These are phyloP conservation scores for Penicillium sp. DNA, from an alignment of 2,329 filamentous ascomycete genomes.

Conservation along the genomic window DNA sequence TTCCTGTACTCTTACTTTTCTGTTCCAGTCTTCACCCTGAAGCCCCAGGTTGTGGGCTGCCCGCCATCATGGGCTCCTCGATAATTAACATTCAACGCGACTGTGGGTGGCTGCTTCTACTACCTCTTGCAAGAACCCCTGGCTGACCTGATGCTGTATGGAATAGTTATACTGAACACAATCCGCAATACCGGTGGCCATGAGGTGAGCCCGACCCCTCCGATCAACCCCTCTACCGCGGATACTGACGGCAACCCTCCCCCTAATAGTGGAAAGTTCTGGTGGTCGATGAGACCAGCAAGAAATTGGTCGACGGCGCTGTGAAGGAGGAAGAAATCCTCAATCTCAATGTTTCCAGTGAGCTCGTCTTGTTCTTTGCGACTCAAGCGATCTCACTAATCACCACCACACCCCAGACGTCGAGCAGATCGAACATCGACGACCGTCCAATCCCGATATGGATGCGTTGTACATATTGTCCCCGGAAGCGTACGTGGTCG, in stretches of 20 bases:
- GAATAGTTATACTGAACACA: slow-evolving; percentile 68
- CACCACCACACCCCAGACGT: slow-evolving; percentile 59
- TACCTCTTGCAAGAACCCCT: neutral
- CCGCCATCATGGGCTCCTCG: slow-evolving; percentile 70
- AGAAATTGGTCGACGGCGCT: slow-evolving; percentile 84
- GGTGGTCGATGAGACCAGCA: slow-evolving; percentile 79
- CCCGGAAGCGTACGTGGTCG: slow-evolving; percentile 81
- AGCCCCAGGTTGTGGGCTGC: slow-evolving; percentile 32
- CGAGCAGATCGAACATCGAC: slow-evolving; percentile 85
- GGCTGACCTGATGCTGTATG: slow-evolving; percentile 12
- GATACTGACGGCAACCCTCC: slow-evolving; percentile 28
- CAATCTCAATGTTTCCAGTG: slow-evolving; percentile 94
- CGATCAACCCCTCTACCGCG: slow-evolving; percentile 26
- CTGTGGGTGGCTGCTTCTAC: slow-evolving; percentile 50
- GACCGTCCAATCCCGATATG: slow-evolving; percentile 81
- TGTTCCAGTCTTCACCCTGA: slow-evolving; percentile 5
- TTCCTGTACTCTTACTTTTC: neutral
- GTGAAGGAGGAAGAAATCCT: slow-evolving; percentile 96
- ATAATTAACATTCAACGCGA: slow-evolving; percentile 82
- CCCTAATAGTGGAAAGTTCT: slow-evolving; percentile 86
- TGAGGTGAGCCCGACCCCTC: slow-evolving; percentile 60
- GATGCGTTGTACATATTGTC: slow-evolving; percentile 93
- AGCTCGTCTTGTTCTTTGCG: slow-evolving; percentile 31
- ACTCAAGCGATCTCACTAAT: slow-evolving; percentile 9
- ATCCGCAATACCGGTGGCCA: slow-evolving; percentile 76